Base-by-base conservation (phyloP, 805 yeast genomes). In the Metschnikowia baotianmanensis region DNA sequence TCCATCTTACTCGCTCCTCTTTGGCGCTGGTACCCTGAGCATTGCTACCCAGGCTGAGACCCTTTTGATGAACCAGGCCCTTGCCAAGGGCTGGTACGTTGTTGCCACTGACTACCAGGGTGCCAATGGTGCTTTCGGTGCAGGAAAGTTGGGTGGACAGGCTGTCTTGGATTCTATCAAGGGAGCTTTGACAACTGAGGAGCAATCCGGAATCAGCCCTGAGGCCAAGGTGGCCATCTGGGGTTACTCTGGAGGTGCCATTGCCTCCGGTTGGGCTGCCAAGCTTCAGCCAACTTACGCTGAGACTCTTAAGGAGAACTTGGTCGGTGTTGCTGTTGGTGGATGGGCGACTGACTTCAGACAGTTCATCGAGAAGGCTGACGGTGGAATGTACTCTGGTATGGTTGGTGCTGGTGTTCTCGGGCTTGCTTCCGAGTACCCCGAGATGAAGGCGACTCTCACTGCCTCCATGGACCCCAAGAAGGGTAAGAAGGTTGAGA, bases 211-310 rank as follows among this genome's bases (percentile, higher is more conserved):
- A 3, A 23, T 61, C 17, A 25, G 40, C 10, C 13, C 43, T 6
- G 48, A 53, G 30, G 58, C 67, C 18, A 34, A 37, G 15, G 49
- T 47, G 16, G 51, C 38, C 20, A 35, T 65, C 35, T 63, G 63
- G 63, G 72, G 72, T 1, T 67, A 61, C 38, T 61, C 67, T 6
- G 72, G 72, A n/a, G 71, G 71, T 9, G 52, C 66, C 1, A 43
- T 65, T 19, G 65, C 72, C 11, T 35, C 63, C n/a, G 59, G 62
- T 7, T 67, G 71, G 71, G 69, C 69, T 10, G 61, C 65, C 3
- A 52, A 61, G 9, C 46, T 63, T 21, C 67, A 61, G 40, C 69
- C 69, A 11, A 36, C 43, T 1, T 66, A 66, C 40, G 71, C 71
- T 5, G 62, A 65, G 3, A 71, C 66, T 9, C 47, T 53, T 24